Conservation (phyloP, 768 basidiomycete genomes). For the Leccinum uliginosum region DNA sequence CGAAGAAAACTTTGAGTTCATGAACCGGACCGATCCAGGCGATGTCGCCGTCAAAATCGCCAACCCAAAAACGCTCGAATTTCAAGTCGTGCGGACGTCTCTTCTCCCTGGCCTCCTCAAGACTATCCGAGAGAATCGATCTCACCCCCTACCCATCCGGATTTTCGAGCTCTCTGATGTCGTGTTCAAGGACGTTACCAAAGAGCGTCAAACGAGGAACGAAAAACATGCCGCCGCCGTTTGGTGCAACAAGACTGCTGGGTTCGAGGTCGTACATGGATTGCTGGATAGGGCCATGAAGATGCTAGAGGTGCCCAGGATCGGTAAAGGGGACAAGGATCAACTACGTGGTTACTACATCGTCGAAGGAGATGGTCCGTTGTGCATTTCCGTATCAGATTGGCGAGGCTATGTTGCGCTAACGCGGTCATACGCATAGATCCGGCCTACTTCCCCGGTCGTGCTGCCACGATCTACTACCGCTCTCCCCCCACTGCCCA, state of each 20-base stretch:
- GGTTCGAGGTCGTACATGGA: conserved; percentile 96
- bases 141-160: conserved; percentile 85
- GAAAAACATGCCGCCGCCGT: conserved; percentile 84
- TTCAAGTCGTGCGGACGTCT: conserved; percentile 96
- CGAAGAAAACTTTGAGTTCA: conserved; percentile 95
- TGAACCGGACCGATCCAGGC: conserved; percentile 83
- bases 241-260: conserved; percentile 96
- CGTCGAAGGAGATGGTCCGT: conserved; percentile 75
- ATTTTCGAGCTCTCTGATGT: conserved; percentile 95
- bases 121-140: conserved; percentile 94
- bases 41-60: conserved; percentile 84
- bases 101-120: conserved; percentile 95
- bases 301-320: conserved; percentile 87
- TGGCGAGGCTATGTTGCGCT: background rate
- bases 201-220: conserved; percentile 85
- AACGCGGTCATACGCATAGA: conserved; percentile 46
- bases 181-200: conserved; percentile 75
- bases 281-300: conserved; percentile 93
- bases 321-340: conserved; percentile 51
- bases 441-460: conserved; percentile 90
- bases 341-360: conserved; percentile 86
- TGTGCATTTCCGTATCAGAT: background rate
- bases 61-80: conserved; percentile 97
- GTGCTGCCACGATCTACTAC: conserved; percentile 89
- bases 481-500: conserved; percentile 44